Evolutionary conservation across 768 basidiomycete species (phyloP).

Genomic region (Leucosporidium scottii): DNA sequence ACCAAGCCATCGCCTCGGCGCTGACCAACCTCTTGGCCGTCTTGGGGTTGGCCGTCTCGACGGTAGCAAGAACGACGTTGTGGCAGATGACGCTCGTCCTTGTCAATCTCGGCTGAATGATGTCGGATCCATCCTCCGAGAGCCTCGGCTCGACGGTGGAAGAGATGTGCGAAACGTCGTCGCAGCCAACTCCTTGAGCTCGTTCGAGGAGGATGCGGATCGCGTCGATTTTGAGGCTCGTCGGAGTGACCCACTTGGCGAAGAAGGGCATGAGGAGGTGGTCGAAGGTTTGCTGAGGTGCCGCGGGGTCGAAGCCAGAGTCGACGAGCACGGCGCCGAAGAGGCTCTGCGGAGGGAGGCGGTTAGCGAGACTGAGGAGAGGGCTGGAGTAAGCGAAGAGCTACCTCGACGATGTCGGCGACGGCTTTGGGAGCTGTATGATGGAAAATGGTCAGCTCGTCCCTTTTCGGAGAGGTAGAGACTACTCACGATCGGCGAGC

Average conservation of each 20-base stretch:
- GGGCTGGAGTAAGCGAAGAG: no score
- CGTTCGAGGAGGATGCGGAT: constrained; percentile 14
- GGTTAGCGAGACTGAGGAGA: no score
- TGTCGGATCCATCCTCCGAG: neutral
- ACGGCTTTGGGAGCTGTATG: neutral
- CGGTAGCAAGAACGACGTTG: neutral
- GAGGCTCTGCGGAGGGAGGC: neutral
- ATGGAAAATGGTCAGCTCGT: no score
- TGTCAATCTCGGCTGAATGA: neutral
- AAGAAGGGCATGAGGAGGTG: constrained; percentile 8
- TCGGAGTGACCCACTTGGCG: constrained; percentile 1
- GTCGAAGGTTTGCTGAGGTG: constrained; percentile 6
- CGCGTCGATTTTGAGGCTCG: constrained; percentile 6
- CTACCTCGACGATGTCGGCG: constrained; percentile 17
- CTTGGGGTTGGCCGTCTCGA: constrained; percentile 4
- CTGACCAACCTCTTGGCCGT: constrained; percentile 10
- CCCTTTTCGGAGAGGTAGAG: neutral
- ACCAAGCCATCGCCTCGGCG: neutral
- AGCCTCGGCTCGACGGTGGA: constrained; percentile 3
- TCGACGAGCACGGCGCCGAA: constrained; percentile 18
- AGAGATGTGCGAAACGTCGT: constrained; percentile 20
- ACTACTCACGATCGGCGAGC: constrained; percentile 1
- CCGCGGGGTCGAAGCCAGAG: constrained; percentile 5
- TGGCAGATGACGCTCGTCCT: constrained; percentile 6
- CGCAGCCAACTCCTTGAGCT: constrained; percentile 1